Evolutionary conservation across 192 early-diverging fungal genomes (phyloP).

Genomic region (Backusella mclennaniae): DNA sequence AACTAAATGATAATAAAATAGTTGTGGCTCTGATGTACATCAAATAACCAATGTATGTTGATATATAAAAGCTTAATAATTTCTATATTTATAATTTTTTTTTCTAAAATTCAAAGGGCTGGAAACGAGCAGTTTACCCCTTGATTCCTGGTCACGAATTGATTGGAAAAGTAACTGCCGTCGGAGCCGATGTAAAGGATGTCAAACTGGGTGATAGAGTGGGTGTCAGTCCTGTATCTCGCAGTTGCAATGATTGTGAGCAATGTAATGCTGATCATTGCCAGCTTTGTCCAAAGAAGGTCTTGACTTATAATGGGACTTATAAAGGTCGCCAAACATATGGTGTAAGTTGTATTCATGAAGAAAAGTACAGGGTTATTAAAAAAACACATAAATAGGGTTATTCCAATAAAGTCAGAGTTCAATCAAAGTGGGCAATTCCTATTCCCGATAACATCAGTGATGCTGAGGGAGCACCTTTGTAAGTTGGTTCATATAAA

Average conservation of each 20-base stretch:
- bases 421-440: constrained; percentile 60
- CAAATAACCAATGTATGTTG: constrained; percentile 60
- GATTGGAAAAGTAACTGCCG: constrained; percentile 43
- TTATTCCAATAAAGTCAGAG: constrained; percentile 57
- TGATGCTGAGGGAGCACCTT: constrained; percentile 60
- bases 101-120: constrained; percentile 12
- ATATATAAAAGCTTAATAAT: constrained; percentile 31
- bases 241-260: constrained; percentile 32
- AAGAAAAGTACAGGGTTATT: neutral
- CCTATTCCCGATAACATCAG: constrained; percentile 54
- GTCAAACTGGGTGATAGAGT: constrained; percentile 46
- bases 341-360: constrained; percentile 22
- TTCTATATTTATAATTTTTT: neutral
- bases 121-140: constrained; percentile 35
- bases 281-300: constrained; percentile 40
- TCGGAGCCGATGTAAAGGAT: constrained; percentile 32
- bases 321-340: constrained; percentile 54
- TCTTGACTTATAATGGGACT: constrained; percentile 56
- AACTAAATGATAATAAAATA: constrained; percentile 33
- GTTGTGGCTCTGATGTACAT: constrained; percentile 79
- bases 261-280: constrained; percentile 30
- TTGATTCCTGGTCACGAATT: constrained; percentile 57
- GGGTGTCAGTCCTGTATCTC: constrained; percentile 38
- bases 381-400: constrained; percentile 30
- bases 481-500: constrained; percentile 35